Conservation (phyloP, 2,329 filamentous ascomycete species). For the Knufia petricola region DNA sequence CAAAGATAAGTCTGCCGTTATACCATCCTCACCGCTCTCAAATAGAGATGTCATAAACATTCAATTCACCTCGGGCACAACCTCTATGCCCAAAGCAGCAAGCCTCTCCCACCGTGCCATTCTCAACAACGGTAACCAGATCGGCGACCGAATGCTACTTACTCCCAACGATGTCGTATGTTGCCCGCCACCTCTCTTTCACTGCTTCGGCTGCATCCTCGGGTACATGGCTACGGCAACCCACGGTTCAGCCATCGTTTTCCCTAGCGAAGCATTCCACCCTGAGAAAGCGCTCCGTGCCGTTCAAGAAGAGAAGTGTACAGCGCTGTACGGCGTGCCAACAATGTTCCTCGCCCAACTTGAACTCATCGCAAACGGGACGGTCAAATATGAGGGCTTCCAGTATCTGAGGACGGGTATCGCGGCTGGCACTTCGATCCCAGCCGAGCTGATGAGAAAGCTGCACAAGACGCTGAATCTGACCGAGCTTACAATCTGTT, state of each 20-base stretch:
- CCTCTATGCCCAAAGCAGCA: conserved; percentile 79
- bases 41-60: conserved; percentile 74
- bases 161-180: conserved; percentile 59
- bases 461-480: conserved; percentile 67
- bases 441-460: conserved; percentile 53
- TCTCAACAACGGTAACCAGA: conserved; percentile 81
- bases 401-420: conserved; percentile 75
- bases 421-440: conserved; percentile 77
- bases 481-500: conserved; percentile 80
- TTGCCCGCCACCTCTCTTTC: conserved; percentile 49
- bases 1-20: conserved; percentile 36
- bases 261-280: conserved; percentile 80
- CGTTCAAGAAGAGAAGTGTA: conserved; percentile 54
- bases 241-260: conserved; percentile 67
- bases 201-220: conserved; percentile 81
- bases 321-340: conserved; percentile 74
- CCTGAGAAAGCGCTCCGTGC: conserved; percentile 59
- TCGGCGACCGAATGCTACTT: conserved; percentile 77
- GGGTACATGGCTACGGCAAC: conserved; percentile 96
- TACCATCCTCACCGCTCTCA: conserved; percentile 31
- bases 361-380: conserved; percentile 56
- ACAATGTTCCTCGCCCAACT: conserved; percentile 93
- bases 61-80: conserved; percentile 96
- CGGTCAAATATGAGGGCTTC: conserved; percentile 45
- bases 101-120: conserved; percentile 79